A percentile compares a stretch with the other conserved stretches of the same genome.
These are phyloP conservation scores for Rhodotorula mucilaginosa DNA, from an alignment of 1,284 basidiomycete genomes.

Conservation along the genomic window DNA sequence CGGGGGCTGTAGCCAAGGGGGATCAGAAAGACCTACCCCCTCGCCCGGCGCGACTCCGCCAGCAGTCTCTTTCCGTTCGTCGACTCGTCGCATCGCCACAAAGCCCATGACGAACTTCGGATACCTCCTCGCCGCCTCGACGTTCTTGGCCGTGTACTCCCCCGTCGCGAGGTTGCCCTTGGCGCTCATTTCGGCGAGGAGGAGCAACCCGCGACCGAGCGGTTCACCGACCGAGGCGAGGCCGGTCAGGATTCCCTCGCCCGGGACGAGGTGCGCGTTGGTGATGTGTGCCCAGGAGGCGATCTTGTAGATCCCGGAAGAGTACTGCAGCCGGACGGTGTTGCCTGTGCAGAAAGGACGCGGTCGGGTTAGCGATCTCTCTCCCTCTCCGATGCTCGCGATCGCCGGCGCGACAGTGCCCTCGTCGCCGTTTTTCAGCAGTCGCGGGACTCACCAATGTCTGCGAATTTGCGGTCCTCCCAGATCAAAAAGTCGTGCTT, in stretches of 20 bases:
- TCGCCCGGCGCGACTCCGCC: conserved; percentile 46
- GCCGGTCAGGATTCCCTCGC: conserved; percentile 86
- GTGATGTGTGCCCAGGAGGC: conserved; percentile 96
- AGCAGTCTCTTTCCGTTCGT: conserved; percentile 52
- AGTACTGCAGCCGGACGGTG: conserved; percentile 93
- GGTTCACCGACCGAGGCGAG: conserved; percentile 81
- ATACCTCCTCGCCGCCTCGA: conserved; percentile 77
- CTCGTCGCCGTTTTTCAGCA: too few relatives aligned
- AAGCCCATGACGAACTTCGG: conserved; percentile 91
- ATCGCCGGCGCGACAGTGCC: conserved; percentile 62
- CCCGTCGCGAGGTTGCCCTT: conserved; percentile 81
- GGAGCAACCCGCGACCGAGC: conserved; percentile 77
- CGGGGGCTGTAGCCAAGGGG: neutral
- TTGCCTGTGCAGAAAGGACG: conserved; percentile 63
- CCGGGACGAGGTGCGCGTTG: conserved; percentile 83
- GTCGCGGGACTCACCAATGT: conserved; percentile 68
- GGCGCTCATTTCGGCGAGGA: conserved; percentile 96
- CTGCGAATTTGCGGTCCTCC: conserved; percentile 96
- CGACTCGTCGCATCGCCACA: conserved; percentile 84
- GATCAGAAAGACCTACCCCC: conserved; percentile 22
- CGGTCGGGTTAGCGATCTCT: neutral
- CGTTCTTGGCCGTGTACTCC: conserved; percentile 77
- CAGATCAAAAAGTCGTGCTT: conserved; percentile 96
- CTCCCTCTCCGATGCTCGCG: conserved; percentile 56
- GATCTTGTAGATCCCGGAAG: conserved; percentile 88